A percentile compares a stretch with the other conserved stretches of the same genome.
Conservation (phyloP, 257 asterid genomes). For the Datura wrightii region DNA sequence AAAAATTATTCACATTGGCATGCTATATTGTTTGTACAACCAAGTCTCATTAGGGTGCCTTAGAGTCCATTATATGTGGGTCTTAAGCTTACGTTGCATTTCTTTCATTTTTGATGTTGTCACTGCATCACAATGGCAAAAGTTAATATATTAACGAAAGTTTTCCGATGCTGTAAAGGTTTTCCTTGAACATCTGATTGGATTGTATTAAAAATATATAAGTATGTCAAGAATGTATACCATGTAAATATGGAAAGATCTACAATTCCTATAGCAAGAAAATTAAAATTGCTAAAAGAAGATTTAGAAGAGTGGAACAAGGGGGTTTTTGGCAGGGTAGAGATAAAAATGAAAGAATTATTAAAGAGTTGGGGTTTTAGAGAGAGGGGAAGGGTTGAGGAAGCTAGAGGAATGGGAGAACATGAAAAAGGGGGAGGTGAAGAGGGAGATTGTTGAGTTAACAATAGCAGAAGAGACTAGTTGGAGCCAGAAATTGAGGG, state of each 20-base stretch:
- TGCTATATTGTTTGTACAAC: not conserved
- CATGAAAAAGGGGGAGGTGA: not conserved
- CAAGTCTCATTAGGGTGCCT: not conserved
- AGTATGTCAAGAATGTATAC: not conserved
- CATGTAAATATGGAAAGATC: slow-evolving; percentile 9
- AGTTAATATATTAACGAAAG: not conserved
- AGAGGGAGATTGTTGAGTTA: not conserved
- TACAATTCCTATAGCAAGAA: not conserved
- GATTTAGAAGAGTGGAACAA: not conserved
- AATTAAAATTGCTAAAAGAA: not conserved
- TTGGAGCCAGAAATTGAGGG: not conserved
- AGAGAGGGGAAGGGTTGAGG: not conserved
- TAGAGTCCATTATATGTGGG: not conserved
- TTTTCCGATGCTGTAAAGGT: not conserved
- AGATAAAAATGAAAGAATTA: not conserved
- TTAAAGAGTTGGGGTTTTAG: not conserved
- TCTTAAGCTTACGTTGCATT: slow-evolving; percentile 2
- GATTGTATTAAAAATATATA: not conserved
- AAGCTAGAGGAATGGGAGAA: not conserved
- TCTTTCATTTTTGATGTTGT: not conserved
- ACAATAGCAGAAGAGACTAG: not conserved
- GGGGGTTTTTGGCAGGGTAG: not conserved
- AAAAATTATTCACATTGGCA: not conserved
- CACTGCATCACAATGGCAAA: not conserved
- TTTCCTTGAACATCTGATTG: slow-evolving; percentile 1